These are phyloP conservation scores for Mucor mucedo DNA, from an alignment of 371 early-diverging fungal genomes.

Conservation along the genomic window DNA sequence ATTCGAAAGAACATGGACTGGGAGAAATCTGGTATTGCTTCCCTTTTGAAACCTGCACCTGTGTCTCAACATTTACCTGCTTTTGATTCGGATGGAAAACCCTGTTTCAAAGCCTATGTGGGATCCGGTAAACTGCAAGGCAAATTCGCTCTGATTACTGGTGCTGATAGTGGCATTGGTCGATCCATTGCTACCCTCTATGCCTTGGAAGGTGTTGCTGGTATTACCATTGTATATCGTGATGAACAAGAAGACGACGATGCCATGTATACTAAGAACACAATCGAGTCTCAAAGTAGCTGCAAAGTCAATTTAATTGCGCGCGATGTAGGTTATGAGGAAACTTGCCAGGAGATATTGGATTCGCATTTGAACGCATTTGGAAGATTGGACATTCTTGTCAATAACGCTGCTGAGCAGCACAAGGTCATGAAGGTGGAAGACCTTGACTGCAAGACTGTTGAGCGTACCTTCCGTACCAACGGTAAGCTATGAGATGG, in stretches of 20 bases:
- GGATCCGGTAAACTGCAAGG: constrained; percentile 52
- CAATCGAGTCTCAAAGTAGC: constrained; percentile 49
- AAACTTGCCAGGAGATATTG: constrained; percentile 51
- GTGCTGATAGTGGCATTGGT: constrained; percentile 58
- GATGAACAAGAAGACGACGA: constrained; percentile 56
- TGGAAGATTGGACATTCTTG: constrained; percentile 63
- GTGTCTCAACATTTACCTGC: constrained; percentile 52
- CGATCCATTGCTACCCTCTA: constrained; percentile 52
- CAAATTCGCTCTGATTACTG: constrained; percentile 53
- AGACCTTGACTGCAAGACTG: constrained; percentile 41
- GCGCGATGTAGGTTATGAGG: constrained; percentile 52
- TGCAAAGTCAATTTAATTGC: constrained; percentile 53
- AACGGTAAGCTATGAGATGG: constrained; percentile 39
- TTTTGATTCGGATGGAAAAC: constrained; percentile 44
- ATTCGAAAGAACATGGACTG: constrained; percentile 49
- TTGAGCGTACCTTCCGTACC: constrained; percentile 56
- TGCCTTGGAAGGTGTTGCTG: constrained; percentile 54
- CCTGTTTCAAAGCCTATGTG: constrained; percentile 45
- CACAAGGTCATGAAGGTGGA: constrained; percentile 48
- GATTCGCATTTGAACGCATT: constrained; percentile 46
- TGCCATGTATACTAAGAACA: constrained; percentile 51
- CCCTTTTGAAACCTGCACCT: constrained; percentile 53
- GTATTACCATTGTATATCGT: constrained; percentile 57
- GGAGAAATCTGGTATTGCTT: constrained; percentile 51
- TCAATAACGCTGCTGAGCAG: constrained; percentile 71